Conservation (phyloP, 1,284 basidiomycete genomes). For the Tremellales sp. region DNA sequence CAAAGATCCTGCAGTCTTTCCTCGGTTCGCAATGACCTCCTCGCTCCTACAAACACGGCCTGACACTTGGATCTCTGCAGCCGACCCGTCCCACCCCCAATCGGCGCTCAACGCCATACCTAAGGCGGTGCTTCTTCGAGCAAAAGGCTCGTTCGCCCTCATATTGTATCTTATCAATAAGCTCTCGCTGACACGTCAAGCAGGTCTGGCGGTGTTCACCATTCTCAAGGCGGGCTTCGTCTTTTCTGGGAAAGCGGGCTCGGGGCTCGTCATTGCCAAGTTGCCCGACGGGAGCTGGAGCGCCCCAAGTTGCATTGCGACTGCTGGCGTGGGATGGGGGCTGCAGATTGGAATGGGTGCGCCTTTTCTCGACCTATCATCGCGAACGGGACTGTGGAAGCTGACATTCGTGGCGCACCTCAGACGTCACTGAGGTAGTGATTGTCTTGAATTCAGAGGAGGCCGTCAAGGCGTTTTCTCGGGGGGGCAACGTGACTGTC, state of each 20-base stretch:
- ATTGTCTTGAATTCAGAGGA: conserved; percentile 96
- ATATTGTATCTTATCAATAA: not conserved
- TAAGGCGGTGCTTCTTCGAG: conserved; percentile 83
- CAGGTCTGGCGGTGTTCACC: conserved; percentile 92
- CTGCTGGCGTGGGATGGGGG: conserved; percentile 91
- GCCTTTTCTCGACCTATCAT: conserved; percentile 11
- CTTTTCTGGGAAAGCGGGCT: conserved; percentile 93
- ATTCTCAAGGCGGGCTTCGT: conserved; percentile 89
- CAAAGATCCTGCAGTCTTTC: conserved; percentile 84
- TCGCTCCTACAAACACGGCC: not conserved
- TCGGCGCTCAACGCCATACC: conserved; percentile 94
- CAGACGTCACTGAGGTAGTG: conserved; percentile 56
- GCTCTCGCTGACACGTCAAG: not conserved
- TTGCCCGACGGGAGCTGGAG: conserved; percentile 96
- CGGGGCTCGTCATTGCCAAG: conserved; percentile 88
- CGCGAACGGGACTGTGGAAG: too few species aligned
- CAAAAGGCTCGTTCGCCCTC: conserved; percentile 61
- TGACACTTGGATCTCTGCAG: conserved; percentile 56
- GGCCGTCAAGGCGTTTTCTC: conserved; percentile 88
- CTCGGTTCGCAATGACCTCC: conserved; percentile 58
- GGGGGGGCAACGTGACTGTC: conserved; percentile 93
- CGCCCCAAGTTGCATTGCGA: conserved; percentile 96
- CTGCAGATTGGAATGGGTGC: conserved; percentile 78
- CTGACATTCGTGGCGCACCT: conserved; percentile 63
- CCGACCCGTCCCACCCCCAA: conserved; percentile 80